Evolutionary conservation across 2,329 filamentous ascomycete genomes (phyloP).

Genomic region (Fusarium succisae): DNA sequence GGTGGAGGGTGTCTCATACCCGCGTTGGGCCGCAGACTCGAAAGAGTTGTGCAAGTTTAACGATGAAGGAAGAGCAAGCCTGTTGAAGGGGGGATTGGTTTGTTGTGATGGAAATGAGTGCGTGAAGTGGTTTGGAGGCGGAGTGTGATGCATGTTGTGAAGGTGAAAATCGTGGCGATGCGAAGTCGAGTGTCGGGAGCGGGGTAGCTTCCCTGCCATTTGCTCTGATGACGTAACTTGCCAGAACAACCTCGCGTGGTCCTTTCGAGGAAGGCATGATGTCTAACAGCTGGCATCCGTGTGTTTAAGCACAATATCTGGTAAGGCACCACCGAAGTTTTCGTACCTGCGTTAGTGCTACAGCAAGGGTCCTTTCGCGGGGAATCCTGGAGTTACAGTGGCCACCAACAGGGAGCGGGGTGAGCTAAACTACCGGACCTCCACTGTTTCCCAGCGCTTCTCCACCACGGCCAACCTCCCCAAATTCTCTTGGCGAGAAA

Average conservation of each 20-base stretch:
- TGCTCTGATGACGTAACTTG: neutral
- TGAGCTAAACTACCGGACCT: neutral
- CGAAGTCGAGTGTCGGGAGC: neutral
- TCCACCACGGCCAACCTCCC: neutral
- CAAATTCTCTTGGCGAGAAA: accelerated
- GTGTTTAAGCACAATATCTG: neutral
- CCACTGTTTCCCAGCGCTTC: neutral
- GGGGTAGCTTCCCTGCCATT: neutral
- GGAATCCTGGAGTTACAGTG: neutral
- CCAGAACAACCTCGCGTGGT: neutral
- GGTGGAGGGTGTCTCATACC: neutral
- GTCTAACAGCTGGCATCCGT: too few species aligned
- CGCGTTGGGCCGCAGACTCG: neutral
- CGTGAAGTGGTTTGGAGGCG: neutral
- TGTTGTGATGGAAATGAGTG: neutral
- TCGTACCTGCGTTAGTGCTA: neutral
- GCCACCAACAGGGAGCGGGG: neutral
- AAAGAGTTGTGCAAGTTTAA: neutral
- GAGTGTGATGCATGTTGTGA: neutral
- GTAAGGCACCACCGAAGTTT: neutral
- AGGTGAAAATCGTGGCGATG: neutral
- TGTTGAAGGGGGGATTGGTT: neutral
- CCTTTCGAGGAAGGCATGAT: neutral
- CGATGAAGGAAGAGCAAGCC: neutral
- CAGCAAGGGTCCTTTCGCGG: neutral